A percentile compares a stretch with the other conserved stretches of the same genome.
phyloP scores from a whole-genome alignment of 768 basidiomycete genomes.

The Leccinum boreale region DNA sequence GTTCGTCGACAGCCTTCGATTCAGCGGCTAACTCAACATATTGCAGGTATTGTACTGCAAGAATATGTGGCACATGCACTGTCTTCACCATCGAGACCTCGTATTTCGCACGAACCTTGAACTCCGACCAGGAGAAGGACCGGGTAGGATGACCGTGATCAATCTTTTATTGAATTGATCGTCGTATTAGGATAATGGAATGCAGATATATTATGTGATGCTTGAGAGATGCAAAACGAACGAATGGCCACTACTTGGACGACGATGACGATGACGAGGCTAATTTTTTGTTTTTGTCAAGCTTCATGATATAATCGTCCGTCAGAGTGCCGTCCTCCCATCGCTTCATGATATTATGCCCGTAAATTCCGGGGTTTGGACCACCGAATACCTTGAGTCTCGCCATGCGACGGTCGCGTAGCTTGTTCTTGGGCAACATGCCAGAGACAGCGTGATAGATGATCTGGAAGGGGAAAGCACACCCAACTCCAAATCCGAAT shows the following conservation, averaged over 20 bases:
- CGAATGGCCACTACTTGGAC: conserved; percentile 11
- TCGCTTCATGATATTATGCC: conserved; percentile 72
- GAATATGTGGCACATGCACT: conserved; percentile 49
- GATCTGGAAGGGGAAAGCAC: conserved; percentile 51
- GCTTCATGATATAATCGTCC: conserved; percentile 30
- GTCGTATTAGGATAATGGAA: not conserved
- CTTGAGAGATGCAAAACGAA: not conserved
- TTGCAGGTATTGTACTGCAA: conserved; percentile 63
- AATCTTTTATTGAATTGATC: not conserved
- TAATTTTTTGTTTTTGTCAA: conserved; percentile 21
- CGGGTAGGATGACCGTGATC: not conserved
- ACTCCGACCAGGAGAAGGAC: conserved; percentile 4
- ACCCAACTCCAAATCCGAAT: not conserved
- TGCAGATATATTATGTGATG: conserved; percentile 5
- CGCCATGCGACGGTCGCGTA: conserved; percentile 84
- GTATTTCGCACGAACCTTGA: not conserved
- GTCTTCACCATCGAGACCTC: not conserved
- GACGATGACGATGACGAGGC: not conserved
- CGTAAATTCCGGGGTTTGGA: conserved; percentile 71
- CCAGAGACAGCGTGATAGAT: conserved; percentile 94
- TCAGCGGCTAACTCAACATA: not conserved
- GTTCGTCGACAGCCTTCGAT: conserved; percentile 34
- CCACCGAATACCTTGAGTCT: conserved; percentile 87
- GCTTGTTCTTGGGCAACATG: conserved; percentile 98
- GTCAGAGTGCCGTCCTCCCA: conserved; percentile 81